Percentiles rank a stretch among this genome's conserved stretches.
Evolutionary conservation across 2,329 filamentous ascomycete species (phyloP).

Genomic region (Diplodia corticola): DNA sequence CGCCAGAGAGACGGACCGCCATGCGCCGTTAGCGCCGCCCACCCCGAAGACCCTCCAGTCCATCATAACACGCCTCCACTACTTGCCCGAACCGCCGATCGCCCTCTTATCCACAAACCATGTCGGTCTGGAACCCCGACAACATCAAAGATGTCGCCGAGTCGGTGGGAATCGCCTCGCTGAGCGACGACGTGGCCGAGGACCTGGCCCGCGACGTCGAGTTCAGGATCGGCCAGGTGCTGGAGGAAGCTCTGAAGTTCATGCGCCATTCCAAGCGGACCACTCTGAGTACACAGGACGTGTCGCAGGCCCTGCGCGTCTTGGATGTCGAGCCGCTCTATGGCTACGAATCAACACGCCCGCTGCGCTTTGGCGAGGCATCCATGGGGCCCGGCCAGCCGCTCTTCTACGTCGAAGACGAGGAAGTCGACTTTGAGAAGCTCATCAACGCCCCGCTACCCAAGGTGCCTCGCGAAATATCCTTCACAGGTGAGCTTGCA

Average conservation of each 20-base stretch:
- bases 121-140: slow-evolving; percentile 87
- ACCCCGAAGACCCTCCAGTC: neutral
- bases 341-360: slow-evolving; percentile 89
- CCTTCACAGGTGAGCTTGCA: slow-evolving; percentile 71
- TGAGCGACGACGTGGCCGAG: slow-evolving; percentile 84
- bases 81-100: neutral
- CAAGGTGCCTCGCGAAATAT: slow-evolving; percentile 90
- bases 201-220: slow-evolving; percentile 91
- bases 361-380: slow-evolving; percentile 88
- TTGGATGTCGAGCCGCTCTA: slow-evolving; percentile 94
- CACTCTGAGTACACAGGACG: slow-evolving; percentile 82
- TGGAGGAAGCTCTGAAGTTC: slow-evolving; percentile 91
- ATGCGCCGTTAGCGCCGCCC: neutral
- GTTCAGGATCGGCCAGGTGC: slow-evolving; percentile 88
- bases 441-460: slow-evolving; percentile 94
- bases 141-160: slow-evolving; percentile 96
- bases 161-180: slow-evolving; percentile 80
- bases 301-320: slow-evolving; percentile 79
- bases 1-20: neutral
- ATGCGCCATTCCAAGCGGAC: slow-evolving; percentile 92
- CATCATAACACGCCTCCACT: neutral
- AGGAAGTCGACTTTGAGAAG: slow-evolving; percentile 98
- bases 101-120: neutral
- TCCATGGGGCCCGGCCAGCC: slow-evolving; percentile 91
- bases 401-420: slow-evolving; percentile 95